Percentiles rank a stretch among this genome's conserved stretches.
phyloP scores from a whole-genome alignment of 192 early-diverging fungal genomes.

The Dissophora globulifera region DNA sequence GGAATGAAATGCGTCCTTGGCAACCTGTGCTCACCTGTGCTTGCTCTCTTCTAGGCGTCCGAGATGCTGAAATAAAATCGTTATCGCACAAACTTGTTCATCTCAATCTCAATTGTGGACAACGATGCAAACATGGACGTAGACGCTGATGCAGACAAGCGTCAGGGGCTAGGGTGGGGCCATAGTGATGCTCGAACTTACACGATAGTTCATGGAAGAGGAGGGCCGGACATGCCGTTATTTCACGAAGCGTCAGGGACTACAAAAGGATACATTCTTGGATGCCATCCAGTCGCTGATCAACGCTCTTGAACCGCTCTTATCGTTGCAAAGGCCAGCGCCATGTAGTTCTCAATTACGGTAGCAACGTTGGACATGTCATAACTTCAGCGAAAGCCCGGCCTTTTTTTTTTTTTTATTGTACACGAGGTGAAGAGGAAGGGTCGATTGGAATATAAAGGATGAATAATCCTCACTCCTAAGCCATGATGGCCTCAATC shows the following conservation, averaged over 20 bases:
- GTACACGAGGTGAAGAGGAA: neutral
- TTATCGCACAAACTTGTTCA: too few relatives aligned
- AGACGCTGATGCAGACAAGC: neutral
- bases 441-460: too few relatives aligned
- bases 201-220: constrained; percentile 10
- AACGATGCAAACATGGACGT: neutral
- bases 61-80: too few relatives aligned
- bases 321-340: neutral
- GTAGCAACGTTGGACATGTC: neutral
- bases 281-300: constrained; percentile 8
- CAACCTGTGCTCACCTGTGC: too few relatives aligned
- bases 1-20: neutral
- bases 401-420: neutral
- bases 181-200: constrained; percentile 5
- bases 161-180: neutral
- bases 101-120: neutral
- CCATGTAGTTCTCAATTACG: neutral
- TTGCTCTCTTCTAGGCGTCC: neutral
- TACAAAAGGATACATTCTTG: neutral
- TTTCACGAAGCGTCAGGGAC: too few relatives aligned
- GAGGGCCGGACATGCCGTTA: constrained; percentile 4
- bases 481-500: constrained; percentile 73
- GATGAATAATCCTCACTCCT: too few relatives aligned
- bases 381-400: neutral
- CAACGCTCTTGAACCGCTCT: constrained; percentile 13